A percentile compares a stretch with the other conserved stretches of the same genome.
Conservation (phyloP, 2,329 filamentous ascomycete species). For the Camillea tinctor region DNA sequence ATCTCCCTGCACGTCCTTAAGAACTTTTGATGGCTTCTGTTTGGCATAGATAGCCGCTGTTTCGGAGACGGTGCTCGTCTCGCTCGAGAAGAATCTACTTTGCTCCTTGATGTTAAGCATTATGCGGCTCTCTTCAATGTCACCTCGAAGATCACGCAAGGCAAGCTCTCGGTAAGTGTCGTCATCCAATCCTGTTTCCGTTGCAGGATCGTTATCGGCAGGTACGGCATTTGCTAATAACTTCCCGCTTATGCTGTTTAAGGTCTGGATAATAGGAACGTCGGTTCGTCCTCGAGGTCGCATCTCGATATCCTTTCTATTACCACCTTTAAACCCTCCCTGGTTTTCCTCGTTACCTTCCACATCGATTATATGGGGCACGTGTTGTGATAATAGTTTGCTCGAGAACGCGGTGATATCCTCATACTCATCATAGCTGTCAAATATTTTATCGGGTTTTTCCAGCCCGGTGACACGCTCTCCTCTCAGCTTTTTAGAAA, state of each 20-base stretch:
- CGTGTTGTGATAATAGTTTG: conserved; percentile 59
- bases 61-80: conserved; percentile 46
- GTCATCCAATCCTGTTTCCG: conserved; percentile 67
- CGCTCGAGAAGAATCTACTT: conserved; percentile 72
- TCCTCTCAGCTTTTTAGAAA: conserved; percentile 89
- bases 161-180: conserved; percentile 72
- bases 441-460: conserved; percentile 73
- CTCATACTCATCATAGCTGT: conserved; percentile 78
- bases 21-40: conserved; percentile 67
- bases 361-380: conserved; percentile 88
- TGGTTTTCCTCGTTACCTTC: conserved; percentile 95
- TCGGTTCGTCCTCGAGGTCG: conserved; percentile 67
- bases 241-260: conserved; percentile 91
- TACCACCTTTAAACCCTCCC: conserved; percentile 77
- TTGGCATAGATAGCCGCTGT: conserved; percentile 58
- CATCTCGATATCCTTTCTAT: conserved; percentile 89
- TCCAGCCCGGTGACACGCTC: conserved; percentile 81
- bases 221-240: conserved; percentile 86
- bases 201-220: conserved; percentile 67
- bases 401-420: conserved; percentile 55
- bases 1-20: conserved; percentile 63
- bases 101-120: conserved; percentile 87
- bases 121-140: conserved; percentile 72
- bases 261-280: conserved; percentile 81
- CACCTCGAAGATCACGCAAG: conserved; percentile 76